phyloP scores from a whole-genome alignment of 2,329 filamentous ascomycete genomes.

The Alternaria rosae region DNA sequence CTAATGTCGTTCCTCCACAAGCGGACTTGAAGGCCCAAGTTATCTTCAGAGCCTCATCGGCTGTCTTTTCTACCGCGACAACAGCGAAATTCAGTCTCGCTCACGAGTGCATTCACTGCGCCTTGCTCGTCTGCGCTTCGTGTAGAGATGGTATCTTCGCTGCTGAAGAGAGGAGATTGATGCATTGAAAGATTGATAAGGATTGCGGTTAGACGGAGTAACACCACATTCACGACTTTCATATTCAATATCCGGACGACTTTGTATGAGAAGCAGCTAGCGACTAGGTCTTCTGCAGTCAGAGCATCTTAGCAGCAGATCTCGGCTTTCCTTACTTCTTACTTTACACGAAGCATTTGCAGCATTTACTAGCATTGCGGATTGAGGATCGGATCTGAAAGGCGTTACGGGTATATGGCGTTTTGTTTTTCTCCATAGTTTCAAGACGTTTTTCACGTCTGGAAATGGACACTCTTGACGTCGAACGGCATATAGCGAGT shows the following conservation, averaged over 20 bases:
- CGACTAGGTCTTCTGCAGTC: no score
- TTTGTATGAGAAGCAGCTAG: no score
- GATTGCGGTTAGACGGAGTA: no score
- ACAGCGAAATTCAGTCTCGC: slow-evolving; percentile 30
- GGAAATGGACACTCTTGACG: no score
- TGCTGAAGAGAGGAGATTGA: slow-evolving; percentile 5
- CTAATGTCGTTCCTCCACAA: background rate
- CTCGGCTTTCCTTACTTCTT: background rate
- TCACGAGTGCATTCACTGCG: slow-evolving; percentile 33
- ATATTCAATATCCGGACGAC: no score
- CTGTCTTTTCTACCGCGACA: background rate
- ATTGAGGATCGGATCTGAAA: background rate
- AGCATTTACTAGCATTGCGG: background rate
- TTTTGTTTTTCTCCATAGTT: background rate
- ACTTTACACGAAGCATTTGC: background rate
- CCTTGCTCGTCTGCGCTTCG: slow-evolving; percentile 29
- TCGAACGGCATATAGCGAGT: background rate
- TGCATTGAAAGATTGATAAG: no score
- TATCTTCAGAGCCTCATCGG: background rate
- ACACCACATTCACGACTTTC: no score
- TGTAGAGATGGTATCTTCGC: slow-evolving; percentile 26
- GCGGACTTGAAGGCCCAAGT: no score
- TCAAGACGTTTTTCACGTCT: background rate
- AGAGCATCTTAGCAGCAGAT: no score
- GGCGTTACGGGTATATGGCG: background rate